Evolutionary conservation across 2,329 filamentous ascomycete genomes (phyloP), one percentile per base, ranked within the genome.

Genomic region (Pyrenochaeta sp.): DNA sequence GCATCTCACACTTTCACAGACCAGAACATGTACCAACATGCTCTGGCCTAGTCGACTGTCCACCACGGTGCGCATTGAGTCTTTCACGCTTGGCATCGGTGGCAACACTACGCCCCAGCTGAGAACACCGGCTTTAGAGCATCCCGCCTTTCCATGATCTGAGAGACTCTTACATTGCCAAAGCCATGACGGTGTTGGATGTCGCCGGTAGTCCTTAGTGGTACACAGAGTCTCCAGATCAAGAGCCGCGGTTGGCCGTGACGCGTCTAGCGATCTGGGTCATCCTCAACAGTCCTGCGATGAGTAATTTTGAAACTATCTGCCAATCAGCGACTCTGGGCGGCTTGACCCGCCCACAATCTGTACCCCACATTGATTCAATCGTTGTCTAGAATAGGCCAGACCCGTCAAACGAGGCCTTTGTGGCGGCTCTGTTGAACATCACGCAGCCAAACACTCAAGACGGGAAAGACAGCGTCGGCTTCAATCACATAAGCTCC

Each of bases 281-380:
- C 39, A 41, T 41, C 11, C 18, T 49, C 23, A 49, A 54, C 27
- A 45, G 29, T 12, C n/a, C 29, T 31, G 27, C n/a, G 17, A 17
- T 43, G 15, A 12, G 21, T 21, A 42, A 33, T 29, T 32, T 37
- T 36, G 29, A 14, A n/a, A 11, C 15, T 20, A 31, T 20, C 35
- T 35, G 37, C 56, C 56, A 60, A 62, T 60, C 53, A 55, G 7
- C 18, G 14, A 12, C 31, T 37, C 35, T 17, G n/a, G 23, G 23
- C 36, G 20, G n/a, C n/a, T 40, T 30, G 49, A 39, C 39, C 46
- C 42, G 48, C 49, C 39, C 32, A 35, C 21, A 32, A 41, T 36
- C 40, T 31, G 41, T 31, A 56, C 51, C 49, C 53, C 51, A 45
- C 48, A 52, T 49, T 32, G 30, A 43, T 45, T 45, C 46, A 54